Percentiles rank a stretch among this genome's conserved stretches.
phyloP scores from a whole-genome alignment of 805 yeast genomes.

The Wickerhamiella kazuoi region DNA sequence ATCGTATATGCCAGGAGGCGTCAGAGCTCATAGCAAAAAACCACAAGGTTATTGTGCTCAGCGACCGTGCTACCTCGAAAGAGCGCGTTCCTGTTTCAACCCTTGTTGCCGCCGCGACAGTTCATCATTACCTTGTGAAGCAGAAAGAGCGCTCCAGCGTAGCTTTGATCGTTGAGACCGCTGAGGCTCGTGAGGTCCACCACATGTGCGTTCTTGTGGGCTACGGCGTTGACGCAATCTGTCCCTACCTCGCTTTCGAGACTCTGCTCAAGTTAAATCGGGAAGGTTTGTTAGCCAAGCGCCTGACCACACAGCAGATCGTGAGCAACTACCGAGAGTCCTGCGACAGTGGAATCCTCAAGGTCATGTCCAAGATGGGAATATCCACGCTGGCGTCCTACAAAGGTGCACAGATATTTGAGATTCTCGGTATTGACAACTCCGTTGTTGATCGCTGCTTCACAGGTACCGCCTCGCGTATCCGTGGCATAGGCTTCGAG shows the following conservation, averaged over 20 bases:
- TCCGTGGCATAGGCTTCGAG: conserved; percentile 88
- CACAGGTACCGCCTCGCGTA: conserved; percentile 94
- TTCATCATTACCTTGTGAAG: conserved; percentile 89
- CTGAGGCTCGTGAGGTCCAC: conserved; percentile 95
- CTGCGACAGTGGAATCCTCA: conserved; percentile 76
- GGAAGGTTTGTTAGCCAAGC: conserved; percentile 41
- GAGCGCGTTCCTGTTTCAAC: conserved; percentile 69
- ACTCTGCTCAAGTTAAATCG: conserved; percentile 67
- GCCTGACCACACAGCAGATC: conserved; percentile 40
- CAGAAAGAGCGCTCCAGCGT: conserved; percentile 93
- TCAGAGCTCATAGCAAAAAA: conserved; percentile 64
- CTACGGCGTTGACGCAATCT: conserved; percentile 92
- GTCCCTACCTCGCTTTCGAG: conserved; percentile 87
- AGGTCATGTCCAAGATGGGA: conserved; percentile 99
- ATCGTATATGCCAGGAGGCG: conserved; percentile 74
- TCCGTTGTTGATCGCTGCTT: conserved; percentile 90
- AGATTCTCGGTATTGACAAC: conserved; percentile 89
- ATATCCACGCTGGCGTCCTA: conserved; percentile 95
- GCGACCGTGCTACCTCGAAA: conserved; percentile 47
- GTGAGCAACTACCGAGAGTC: conserved; percentile 68
- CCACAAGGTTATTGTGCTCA: conserved; percentile 55
- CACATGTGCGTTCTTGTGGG: conserved; percentile 89
- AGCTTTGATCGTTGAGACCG: conserved; percentile 80
- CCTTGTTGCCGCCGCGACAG: conserved; percentile 86
- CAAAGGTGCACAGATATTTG: conserved; percentile 97